phyloP scores from a whole-genome alignment of 306 rosid species.

The Leucaena leucocephala region DNA sequence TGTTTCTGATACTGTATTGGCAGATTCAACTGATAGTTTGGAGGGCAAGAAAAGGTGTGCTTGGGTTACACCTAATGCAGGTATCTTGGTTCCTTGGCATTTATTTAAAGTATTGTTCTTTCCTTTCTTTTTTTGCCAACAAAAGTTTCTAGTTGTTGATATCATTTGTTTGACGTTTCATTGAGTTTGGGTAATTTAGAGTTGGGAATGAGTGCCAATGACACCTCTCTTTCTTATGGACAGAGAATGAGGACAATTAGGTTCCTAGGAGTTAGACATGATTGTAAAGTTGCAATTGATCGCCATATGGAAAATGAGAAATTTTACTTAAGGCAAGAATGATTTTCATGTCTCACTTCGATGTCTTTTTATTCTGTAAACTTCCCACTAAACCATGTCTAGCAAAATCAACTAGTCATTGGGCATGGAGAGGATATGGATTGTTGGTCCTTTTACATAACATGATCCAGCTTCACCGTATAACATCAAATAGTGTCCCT shows the following conservation, averaged over 20 bases:
- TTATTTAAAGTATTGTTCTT: background rate
- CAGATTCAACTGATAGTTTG: constrained; percentile 52
- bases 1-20: constrained; percentile 33
- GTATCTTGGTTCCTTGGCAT: constrained; percentile 46
- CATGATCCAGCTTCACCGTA: background rate
- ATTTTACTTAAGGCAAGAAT: constrained; percentile 16
- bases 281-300: constrained; percentile 15
- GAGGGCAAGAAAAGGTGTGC: constrained; percentile 79
- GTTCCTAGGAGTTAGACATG: background rate
- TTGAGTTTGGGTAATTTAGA: constrained; percentile 5
- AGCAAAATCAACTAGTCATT: constrained; percentile 23
- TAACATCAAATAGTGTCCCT: constrained; percentile 11
- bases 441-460: background rate
- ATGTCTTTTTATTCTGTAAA: background rate
- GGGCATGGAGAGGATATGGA: constrained; percentile 24
- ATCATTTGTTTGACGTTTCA: background rate
- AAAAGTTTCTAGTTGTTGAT: constrained; percentile 17
- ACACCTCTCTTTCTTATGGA: background rate
- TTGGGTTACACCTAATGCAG: constrained; percentile 75
- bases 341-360: background rate
- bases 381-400: background rate
- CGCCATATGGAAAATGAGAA: constrained; percentile 10
- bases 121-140: constrained; percentile 1
- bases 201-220: constrained; percentile 11
- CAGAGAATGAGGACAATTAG: constrained; percentile 18